Base-by-base conservation (phyloP, 495 filamentous ascomycete genomes). In the Parathielavia appendiculata region DNA sequence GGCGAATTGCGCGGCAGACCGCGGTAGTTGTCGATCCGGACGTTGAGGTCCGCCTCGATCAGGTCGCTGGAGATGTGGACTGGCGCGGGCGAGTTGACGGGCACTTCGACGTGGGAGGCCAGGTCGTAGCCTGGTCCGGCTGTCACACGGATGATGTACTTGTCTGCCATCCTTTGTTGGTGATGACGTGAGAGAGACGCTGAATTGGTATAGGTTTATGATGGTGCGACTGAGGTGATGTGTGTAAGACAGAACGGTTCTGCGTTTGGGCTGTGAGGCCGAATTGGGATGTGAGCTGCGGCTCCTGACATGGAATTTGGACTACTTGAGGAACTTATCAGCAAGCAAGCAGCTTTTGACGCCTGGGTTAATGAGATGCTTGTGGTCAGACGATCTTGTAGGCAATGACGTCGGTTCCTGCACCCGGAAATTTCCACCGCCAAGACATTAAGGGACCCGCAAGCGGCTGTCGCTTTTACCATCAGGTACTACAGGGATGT, bases 81-180 rank as follows among this genome's bases (percentile, higher is more conserved):
- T 0, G 84, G 76, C 32, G 76, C 63, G 6, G 78, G 56, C 17
- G 76, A 73, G 69, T 97, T 97, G 64, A 96, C 91, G 6, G 78
- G 74, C 2, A 97, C 82, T 3, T 79, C 64, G 59, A 81, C 63
- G 68, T 95, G 91, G 1, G 79, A 83, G 41, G 76, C 66, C 23
- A 70, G 63, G 68, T 91, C 81, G 73, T 96, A 92, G 23, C 76
- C 74, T 11, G 87, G 77, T 5, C 92, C 92, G 11, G 89, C 88
- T 10, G 86, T 89, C 19, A 90, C 84, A 56, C 79, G 81, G 56
- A 91, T 79, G 30, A 83, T 73, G 71, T 88, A 90, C 51, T 88
- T 84, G 43, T 83, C 73, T 22, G 82, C 75, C 81, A 85, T 83
- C 34, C 3, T 54, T 45, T 48, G n/a, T 23, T 17, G 36, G 45